Base-by-base conservation (phyloP, 306 rosid genomes). In the Cicer arietinum region DNA sequence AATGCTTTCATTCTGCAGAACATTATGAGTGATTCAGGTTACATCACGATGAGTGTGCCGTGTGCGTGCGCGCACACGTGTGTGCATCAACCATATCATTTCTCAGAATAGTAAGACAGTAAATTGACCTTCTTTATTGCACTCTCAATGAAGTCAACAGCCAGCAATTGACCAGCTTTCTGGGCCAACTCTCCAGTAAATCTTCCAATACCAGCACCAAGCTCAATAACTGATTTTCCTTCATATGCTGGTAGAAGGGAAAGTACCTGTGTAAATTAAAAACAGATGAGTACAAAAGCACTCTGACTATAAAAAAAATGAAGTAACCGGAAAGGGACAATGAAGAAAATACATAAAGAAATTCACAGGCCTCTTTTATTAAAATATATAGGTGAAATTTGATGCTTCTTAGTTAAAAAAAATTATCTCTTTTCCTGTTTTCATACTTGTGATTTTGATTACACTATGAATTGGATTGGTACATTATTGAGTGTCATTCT, bases 191-290 rank as follows among this genome's bases (percentile, higher is more conserved):
- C 96, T 25, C 95, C 91, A 1, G 97, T 94, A 78, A 94, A 94
- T 53, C 99, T 90, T 67, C 99, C 99, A 22, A 94, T 94, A 60
- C 99, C 99, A 0, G 99, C 99, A 81, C 99, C 99, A 37, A 94
- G 89, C 82, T 94, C 97, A 56, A 94, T 1, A 30, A 94, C 89
- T 1, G 96, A 87, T 65, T 94, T 89, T 6, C 99, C 99, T 75
- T 94, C 96, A 20, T 79, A 90, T 2, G 82, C 14, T 0, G 99
- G 99, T 14, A 94, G 90, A 41, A 89, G 72, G 37, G 95, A 89
- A 43, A 94, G 89, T 41, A 94, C 95, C 98, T 94, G 45, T 7
- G 78, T 43, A 69, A 13, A 78, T 18, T 74, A 22, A 66, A 25
- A 67, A 56, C 7, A 71, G 56, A 44, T 73, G 60, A 80, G 81